Conservation (phyloP, 2,329 filamentous ascomycete genomes). For the Pestalotiopsis sp. region DNA sequence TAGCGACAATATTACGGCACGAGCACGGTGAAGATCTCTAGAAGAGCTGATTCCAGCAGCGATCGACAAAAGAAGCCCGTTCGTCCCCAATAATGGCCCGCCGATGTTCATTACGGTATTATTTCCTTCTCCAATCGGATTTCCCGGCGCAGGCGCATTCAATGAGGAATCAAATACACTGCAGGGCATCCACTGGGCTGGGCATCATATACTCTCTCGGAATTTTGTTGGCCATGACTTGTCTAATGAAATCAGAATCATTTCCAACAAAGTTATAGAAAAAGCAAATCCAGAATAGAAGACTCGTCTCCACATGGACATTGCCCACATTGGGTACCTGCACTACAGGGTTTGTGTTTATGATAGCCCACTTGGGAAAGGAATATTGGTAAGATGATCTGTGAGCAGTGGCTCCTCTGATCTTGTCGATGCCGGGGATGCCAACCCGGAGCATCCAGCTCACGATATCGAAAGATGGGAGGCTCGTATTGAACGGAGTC, state of each 20-base stretch:
- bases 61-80: background rate
- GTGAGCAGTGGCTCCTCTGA: background rate
- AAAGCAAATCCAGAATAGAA: too few species aligned
- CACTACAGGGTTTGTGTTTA: too few species aligned
- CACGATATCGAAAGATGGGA: background rate
- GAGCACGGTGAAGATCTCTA: background rate
- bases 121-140: background rate
- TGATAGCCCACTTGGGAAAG: background rate
- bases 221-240: too few species aligned
- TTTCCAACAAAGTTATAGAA: too few species aligned
- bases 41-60: background rate
- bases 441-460: background rate
- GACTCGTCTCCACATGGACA: too few species aligned
- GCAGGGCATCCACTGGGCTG: background rate
- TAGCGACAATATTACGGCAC: background rate
- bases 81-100: background rate
- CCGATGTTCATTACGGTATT: background rate
- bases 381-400: background rate
- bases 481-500: background rate
- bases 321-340: too few species aligned
- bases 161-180: background rate
- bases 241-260: too few species aligned
- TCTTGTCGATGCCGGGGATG: background rate
- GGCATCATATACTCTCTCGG: background rate
- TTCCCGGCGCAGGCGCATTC: background rate